phyloP scores from a whole-genome alignment of 441 rosid genomes.

The Brassica balearica region DNA sequence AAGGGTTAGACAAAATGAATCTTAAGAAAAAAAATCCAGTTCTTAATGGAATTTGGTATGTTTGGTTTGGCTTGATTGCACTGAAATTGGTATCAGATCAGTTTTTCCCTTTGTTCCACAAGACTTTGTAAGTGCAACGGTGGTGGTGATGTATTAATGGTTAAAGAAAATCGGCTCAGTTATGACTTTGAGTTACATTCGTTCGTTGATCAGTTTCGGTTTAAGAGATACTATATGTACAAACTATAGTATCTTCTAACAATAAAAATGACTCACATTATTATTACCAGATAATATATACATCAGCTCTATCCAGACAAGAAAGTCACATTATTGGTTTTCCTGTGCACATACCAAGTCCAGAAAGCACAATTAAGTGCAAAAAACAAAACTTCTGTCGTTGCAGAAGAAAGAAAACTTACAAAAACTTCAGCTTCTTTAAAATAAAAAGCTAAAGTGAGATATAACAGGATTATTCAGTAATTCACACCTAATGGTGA shows the following conservation, averaged over 20 bases:
- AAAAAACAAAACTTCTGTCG: constrained; percentile 13
- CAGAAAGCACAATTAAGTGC: constrained; percentile 27
- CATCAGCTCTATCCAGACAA: constrained; percentile 32
- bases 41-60: neutral
- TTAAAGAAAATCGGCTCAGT: neutral
- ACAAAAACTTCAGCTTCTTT: constrained; percentile 7
- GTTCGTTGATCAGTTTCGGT: neutral
- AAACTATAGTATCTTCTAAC: neutral
- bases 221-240: neutral
- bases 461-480: constrained; percentile 33
- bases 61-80: constrained; percentile 1
- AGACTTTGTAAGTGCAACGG: neutral
- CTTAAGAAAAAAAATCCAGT: neutral
- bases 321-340: constrained; percentile 30
- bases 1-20: neutral
- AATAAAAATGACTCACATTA: constrained; percentile 11
- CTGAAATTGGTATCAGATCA: neutral
- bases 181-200: constrained; percentile 12
- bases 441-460: constrained; percentile 15
- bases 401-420: constrained; percentile 32
- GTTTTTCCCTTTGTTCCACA: neutral
- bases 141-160: neutral
- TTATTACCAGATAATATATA: constrained; percentile 24
- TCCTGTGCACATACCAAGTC: constrained; percentile 27
- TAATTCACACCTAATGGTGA: constrained; percentile 38